These are phyloP conservation scores for Neurospora sp. DNA, from an alignment of 2,329 filamentous ascomycete genomes.

Conservation along the genomic window DNA sequence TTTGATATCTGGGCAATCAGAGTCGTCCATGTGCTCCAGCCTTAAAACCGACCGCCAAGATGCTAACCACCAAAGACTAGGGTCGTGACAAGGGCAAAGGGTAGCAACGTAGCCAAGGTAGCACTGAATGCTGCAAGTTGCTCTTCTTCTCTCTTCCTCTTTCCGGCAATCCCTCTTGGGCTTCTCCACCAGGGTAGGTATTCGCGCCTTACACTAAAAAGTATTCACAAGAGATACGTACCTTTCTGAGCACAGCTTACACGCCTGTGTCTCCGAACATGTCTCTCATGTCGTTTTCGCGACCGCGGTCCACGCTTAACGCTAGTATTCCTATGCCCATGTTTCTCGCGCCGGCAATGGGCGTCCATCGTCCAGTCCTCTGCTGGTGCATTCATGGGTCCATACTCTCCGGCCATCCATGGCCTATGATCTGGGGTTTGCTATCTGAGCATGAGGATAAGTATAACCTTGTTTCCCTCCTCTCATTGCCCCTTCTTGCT, in stretches of 20 bases:
- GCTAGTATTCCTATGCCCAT: constrained; percentile 6
- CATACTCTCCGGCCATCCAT: constrained; percentile 16
- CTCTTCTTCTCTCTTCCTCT: neutral
- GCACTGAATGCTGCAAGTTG: neutral
- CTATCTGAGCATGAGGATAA: constrained; percentile 20
- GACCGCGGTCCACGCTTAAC: constrained; percentile 5
- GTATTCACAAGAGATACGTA: constrained; percentile 9
- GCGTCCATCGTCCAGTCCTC: constrained; percentile 10
- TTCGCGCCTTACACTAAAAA: neutral
- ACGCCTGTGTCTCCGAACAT: constrained; percentile 3
- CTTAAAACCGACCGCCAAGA: constrained; percentile 3
- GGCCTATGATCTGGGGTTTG: constrained; percentile 15
- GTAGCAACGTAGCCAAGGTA: neutral
- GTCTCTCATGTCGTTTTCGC: constrained; percentile 1
- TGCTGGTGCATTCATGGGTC: constrained; percentile 17
- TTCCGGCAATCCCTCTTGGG: neutral
- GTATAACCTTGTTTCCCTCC: constrained; percentile 17
- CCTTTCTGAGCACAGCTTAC: constrained; percentile 3
- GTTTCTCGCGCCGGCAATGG: constrained; percentile 13
- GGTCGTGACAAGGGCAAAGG: neutral
- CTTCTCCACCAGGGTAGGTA: neutral
- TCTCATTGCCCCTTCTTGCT: constrained; percentile 19
- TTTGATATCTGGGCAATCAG: constrained; percentile 14
- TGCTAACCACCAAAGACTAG: constrained; percentile 1
- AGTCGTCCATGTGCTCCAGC: constrained; percentile 13